Conservation (phyloP, 1,284 basidiomycete species). For the Blastosporella zonata region DNA sequence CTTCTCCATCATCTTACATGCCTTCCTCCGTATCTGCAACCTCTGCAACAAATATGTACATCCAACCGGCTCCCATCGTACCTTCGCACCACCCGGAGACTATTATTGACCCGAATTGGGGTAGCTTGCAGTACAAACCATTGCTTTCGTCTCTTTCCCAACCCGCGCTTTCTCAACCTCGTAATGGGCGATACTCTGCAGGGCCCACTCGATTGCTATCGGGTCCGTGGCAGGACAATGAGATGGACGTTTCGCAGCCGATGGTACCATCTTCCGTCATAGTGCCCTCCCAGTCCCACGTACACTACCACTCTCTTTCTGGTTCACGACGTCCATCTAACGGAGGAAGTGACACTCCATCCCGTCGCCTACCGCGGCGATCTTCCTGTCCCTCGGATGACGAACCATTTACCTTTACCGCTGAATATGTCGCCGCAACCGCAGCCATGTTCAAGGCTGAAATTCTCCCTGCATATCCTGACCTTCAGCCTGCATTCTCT, state of each 20-base stretch:
- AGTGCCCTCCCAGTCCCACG: neutral
- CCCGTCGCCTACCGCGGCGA: slow-evolving; percentile 9
- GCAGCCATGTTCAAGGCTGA: slow-evolving; percentile 30
- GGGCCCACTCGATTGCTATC: slow-evolving; percentile 2
- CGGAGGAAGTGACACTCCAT: neutral
- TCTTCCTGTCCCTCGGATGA: slow-evolving; percentile 25
- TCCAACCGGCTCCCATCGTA: slow-evolving; percentile 9
- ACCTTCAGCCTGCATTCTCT: slow-evolving; percentile 22
- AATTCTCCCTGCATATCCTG: slow-evolving; percentile 31
- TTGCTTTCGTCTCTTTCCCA: slow-evolving; percentile 10
- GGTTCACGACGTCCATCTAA: neutral
- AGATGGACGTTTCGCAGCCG: neutral
- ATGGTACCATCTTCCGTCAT: neutral
- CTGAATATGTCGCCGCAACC: slow-evolving; percentile 33
- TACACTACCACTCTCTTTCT: neutral
- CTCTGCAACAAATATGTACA: slow-evolving; percentile 23
- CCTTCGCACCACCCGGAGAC: slow-evolving; percentile 6
- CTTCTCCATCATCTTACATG: slow-evolving; percentile 25
- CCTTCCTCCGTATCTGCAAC: slow-evolving; percentile 29
- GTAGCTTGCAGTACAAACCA: slow-evolving; percentile 11
- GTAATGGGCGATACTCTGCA: neutral
- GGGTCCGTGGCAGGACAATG: slow-evolving; percentile 8
- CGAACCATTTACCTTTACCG: slow-evolving; percentile 32
- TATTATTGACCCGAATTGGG: slow-evolving; percentile 17
- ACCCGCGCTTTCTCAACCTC: slow-evolving; percentile 2